A percentile compares a stretch with the other conserved stretches of the same genome.
phyloP scores from a whole-genome alignment of 805 yeast genomes.

The Starmerella powellii region DNA sequence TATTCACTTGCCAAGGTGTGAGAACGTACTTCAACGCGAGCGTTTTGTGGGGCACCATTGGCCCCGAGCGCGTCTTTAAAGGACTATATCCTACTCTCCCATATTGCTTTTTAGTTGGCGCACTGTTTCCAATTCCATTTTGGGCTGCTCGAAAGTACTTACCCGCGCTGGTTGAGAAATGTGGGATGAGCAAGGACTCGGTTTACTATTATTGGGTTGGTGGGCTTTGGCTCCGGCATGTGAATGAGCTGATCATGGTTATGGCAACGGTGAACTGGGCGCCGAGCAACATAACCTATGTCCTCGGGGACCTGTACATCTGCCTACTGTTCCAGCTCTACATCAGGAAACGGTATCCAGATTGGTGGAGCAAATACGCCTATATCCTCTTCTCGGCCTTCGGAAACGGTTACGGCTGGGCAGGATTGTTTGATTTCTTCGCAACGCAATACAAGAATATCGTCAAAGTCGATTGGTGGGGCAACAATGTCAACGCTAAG shows the following conservation, averaged over 20 bases:
- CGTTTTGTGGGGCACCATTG: slow-evolving; percentile 34
- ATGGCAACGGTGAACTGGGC: slow-evolving; percentile 26
- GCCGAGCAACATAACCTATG: slow-evolving; percentile 37
- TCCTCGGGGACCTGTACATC: slow-evolving; percentile 32
- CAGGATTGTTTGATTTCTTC: slow-evolving; percentile 37
- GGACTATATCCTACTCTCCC: slow-evolving; percentile 49
- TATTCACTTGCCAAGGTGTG: slow-evolving; percentile 31
- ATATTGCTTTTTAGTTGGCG: slow-evolving; percentile 53
- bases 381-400: slow-evolving; percentile 39
- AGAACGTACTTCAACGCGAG: slow-evolving; percentile 41
- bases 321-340: slow-evolving; percentile 36
- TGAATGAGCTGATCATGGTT: slow-evolving; percentile 16
- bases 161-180: background rate
- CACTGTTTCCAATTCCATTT: slow-evolving; percentile 23
- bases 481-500: slow-evolving; percentile 27
- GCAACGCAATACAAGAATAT: slow-evolving; percentile 29
- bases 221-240: slow-evolving; percentile 14
- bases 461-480: slow-evolving; percentile 38
- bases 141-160: slow-evolving; percentile 10
- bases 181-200: slow-evolving; percentile 12
- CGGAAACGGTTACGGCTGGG: slow-evolving; percentile 40
- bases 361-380: slow-evolving; percentile 45
- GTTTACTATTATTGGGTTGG: slow-evolving; percentile 27
- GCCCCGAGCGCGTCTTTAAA: slow-evolving; percentile 34
- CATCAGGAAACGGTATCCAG: slow-evolving; percentile 33